Conservation (phyloP, 805 yeast genomes). For the Lipomyces orientalis region DNA sequence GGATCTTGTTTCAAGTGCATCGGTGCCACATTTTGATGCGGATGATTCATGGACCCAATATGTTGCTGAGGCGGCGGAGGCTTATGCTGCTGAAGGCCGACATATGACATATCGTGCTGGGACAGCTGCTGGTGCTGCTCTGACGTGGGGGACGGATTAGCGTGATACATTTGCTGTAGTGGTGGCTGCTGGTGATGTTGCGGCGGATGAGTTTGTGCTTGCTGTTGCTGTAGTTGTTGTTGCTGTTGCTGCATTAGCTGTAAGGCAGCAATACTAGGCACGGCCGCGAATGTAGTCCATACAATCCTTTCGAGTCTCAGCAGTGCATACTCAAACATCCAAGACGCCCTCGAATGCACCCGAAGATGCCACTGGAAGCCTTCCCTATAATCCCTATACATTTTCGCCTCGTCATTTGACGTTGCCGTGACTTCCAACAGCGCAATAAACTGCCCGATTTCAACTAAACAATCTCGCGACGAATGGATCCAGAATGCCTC, state of each 20-base stretch:
- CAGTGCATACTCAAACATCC: constrained; percentile 39
- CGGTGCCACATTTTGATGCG: constrained; percentile 1
- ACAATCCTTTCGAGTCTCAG: constrained; percentile 35
- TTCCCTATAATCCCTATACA: constrained; percentile 29
- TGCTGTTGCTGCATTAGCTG: constrained; percentile 4
- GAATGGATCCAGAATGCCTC: constrained; percentile 42
- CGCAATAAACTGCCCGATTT: constrained; percentile 40
- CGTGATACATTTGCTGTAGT: not conserved
- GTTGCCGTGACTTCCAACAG: constrained; percentile 36
- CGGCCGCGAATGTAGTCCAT: constrained; percentile 37
- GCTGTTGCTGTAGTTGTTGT: constrained; percentile 5
- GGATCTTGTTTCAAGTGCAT: constrained; percentile 12
- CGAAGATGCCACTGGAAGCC: constrained; percentile 38
- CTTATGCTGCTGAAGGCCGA: not conserved
- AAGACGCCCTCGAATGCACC: constrained; percentile 38
- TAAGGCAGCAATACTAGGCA: constrained; percentile 12
- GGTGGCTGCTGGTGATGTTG: constrained; percentile 1
- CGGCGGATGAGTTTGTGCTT: not conserved
- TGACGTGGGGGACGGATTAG: not conserved
- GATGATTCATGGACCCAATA: not conserved
- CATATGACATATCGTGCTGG: not conserved
- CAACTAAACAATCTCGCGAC: constrained; percentile 38
- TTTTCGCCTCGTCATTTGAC: constrained; percentile 29
- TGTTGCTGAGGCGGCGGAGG: not conserved
- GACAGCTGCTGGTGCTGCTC: not conserved